Evolutionary conservation across 129 eudicot species (phyloP).

Genomic region (Lonicera japonica): DNA sequence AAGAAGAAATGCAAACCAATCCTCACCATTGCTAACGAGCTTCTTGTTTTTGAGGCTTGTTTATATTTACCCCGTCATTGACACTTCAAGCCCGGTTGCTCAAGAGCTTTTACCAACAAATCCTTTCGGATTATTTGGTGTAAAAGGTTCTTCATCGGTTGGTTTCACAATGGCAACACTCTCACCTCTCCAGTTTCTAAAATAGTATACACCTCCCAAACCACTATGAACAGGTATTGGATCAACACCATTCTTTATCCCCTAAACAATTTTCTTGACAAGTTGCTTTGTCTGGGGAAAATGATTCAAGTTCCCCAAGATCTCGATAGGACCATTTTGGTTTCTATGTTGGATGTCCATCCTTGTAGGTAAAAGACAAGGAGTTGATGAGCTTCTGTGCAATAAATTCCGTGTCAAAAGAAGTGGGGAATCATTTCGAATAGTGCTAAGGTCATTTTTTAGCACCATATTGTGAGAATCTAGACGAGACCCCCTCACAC

Average conservation of each 20-base stretch:
- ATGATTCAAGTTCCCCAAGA: no score
- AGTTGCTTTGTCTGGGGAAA: conserved; percentile 44
- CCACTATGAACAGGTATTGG: no score
- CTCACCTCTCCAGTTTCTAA: no score
- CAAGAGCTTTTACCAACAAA: conserved; percentile 58
- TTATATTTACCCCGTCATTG: no score
- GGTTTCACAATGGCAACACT: no score
- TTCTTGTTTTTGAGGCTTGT: no score
- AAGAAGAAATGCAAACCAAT: no score
- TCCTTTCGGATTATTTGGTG: conserved; percentile 65
- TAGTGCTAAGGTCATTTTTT: conserved; percentile 75
- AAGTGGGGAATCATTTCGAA: conserved; percentile 79
- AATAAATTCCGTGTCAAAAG: conserved; percentile 55
- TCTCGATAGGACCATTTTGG: conserved; percentile 69
- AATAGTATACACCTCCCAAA: no score
- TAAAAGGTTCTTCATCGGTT: conserved; percentile 64
- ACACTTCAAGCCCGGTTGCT: conserved; percentile 57
- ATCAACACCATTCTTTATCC: conserved; percentile 62
- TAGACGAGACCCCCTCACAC: conserved; percentile 73
- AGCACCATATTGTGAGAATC: conserved; percentile 81
- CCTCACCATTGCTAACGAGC: no score
- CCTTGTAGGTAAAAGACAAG: conserved; percentile 82
- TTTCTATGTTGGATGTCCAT: conserved; percentile 63
- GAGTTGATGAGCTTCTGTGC: conserved; percentile 86
- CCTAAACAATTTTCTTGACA: conserved; percentile 60